These are phyloP conservation scores for Fomitopsis schrenkii DNA, from an alignment of 1,284 basidiomycete genomes.

Conservation along the genomic window DNA sequence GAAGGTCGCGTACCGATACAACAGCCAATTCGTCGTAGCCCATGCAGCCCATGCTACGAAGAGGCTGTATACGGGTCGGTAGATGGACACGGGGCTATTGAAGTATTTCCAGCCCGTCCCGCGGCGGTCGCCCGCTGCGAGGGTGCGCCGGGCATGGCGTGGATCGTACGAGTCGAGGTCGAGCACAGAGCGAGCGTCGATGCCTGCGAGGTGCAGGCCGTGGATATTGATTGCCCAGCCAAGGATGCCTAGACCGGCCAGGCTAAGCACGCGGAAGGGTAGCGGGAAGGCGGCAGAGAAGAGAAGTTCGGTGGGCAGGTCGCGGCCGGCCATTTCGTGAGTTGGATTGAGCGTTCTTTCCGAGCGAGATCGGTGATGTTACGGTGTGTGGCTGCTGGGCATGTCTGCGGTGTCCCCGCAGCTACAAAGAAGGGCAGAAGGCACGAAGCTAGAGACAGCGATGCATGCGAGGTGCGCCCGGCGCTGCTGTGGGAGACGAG, in stretches of 20 bases:
- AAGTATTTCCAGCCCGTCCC: slow-evolving; percentile 28
- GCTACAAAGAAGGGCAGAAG: not conserved
- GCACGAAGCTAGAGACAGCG: no score
- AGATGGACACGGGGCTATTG: slow-evolving; percentile 37
- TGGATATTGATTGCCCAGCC: slow-evolving; percentile 78
- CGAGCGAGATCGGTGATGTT: not conserved
- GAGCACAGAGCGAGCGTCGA: slow-evolving; percentile 72
- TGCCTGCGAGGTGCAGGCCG: slow-evolving; percentile 65
- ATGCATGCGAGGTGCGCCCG: not conserved
- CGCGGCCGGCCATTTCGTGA: not conserved
- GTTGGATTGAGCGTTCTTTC: not conserved
- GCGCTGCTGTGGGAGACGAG: not conserved
- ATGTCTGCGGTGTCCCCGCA: not conserved
- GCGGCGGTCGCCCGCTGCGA: slow-evolving; percentile 25
- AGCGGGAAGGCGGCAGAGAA: slow-evolving; percentile 34
- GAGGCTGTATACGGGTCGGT: slow-evolving; percentile 66
- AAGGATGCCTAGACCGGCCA: slow-evolving; percentile 37
- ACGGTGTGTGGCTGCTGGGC: not conserved
- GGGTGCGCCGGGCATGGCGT: slow-evolving; percentile 24
- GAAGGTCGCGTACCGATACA: slow-evolving; percentile 58
- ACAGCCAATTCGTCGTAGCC: slow-evolving; percentile 59
- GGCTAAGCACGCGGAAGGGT: slow-evolving; percentile 34
- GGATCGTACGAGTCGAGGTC: slow-evolving; percentile 43
- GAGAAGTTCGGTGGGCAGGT: slow-evolving; percentile 13
- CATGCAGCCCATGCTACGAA: slow-evolving; percentile 56